These are phyloP conservation scores for Avena eriantha DNA, from an alignment of 176 grass and related monocot species.

Conservation along the genomic window DNA sequence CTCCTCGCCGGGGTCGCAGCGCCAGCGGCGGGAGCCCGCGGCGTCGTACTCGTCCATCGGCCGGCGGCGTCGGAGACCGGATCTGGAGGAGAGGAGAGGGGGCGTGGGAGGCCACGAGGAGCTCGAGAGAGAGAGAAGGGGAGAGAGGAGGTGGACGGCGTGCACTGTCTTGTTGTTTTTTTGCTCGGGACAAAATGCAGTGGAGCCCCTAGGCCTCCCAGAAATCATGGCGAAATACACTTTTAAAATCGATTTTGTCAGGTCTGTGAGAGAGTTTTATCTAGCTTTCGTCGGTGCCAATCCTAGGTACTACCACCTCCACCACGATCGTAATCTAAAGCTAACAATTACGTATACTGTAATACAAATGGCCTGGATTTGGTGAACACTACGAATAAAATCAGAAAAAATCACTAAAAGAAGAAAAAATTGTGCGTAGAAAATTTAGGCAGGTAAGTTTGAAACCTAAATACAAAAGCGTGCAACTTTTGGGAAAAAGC, in stretches of 20 bases:
- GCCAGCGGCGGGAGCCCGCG: constrained; percentile 50
- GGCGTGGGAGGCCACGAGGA: constrained; percentile 41
- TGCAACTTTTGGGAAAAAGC: no score
- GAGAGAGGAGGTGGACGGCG: constrained; percentile 26
- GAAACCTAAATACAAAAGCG: no score
- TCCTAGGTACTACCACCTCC: neutral
- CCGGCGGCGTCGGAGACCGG: constrained; percentile 42
- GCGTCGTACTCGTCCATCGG: constrained; percentile 53
- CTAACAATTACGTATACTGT: no score
- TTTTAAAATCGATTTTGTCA: neutral
- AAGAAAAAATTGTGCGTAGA: no score
- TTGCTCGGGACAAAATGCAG: constrained; percentile 11
- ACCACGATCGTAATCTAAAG: no score
- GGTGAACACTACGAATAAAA: no score
- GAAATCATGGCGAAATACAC: neutral
- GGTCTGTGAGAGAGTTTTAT: neutral
- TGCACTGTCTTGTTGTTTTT: constrained; percentile 16
- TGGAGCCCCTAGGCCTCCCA: neutral
- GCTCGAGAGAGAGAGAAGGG: constrained; percentile 5
- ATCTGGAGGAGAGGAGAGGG: constrained; percentile 33
- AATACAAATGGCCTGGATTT: no score
- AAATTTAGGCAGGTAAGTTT: no score
- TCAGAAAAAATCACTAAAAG: no score
- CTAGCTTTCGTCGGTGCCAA: neutral
- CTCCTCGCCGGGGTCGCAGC: constrained; percentile 43